Evolutionary conservation across 106 monocot species (phyloP).

Genomic region (Apostasia shenzhenica): DNA sequence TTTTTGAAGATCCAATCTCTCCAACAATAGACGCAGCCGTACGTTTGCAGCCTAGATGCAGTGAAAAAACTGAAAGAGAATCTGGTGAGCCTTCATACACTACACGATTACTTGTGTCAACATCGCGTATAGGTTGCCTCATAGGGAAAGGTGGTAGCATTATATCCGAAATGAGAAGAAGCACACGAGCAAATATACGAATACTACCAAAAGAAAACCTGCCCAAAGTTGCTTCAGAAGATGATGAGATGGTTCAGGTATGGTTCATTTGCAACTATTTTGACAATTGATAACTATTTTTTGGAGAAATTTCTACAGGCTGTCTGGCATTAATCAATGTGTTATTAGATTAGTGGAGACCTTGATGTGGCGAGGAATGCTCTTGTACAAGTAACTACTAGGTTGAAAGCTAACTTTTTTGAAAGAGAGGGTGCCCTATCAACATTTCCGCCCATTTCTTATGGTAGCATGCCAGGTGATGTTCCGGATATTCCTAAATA

Average conservation of each 20-base stretch:
- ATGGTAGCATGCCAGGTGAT: conserved; percentile 36
- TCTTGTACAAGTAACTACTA: conserved; percentile 75
- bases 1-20: conserved; percentile 85
- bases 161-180: conserved; percentile 87
- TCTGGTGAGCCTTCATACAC: conserved; percentile 57
- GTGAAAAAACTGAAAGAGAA: conserved; percentile 79
- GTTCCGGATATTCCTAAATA: conserved; percentile 44
- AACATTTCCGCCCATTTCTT: conserved; percentile 38
- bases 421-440: conserved; percentile 71
- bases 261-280: background rate
- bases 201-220: conserved; percentile 87
- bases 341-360: conserved; percentile 79
- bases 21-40: conserved; percentile 86
- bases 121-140: conserved; percentile 91
- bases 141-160: conserved; percentile 96
- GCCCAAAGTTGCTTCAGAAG: conserved; percentile 86
- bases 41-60: conserved; percentile 85
- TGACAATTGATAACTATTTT: background rate
- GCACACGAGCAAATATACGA: conserved; percentile 82
- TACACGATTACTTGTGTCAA: conserved; percentile 83
- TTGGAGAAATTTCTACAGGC: background rate
- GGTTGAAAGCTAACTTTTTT: conserved; percentile 84
- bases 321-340: conserved; percentile 2
- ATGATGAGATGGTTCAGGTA: conserved; percentile 99
- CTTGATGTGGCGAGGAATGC: conserved; percentile 74